Conservation (phyloP, 768 basidiomycete species). For the Mycena epipterygia region DNA sequence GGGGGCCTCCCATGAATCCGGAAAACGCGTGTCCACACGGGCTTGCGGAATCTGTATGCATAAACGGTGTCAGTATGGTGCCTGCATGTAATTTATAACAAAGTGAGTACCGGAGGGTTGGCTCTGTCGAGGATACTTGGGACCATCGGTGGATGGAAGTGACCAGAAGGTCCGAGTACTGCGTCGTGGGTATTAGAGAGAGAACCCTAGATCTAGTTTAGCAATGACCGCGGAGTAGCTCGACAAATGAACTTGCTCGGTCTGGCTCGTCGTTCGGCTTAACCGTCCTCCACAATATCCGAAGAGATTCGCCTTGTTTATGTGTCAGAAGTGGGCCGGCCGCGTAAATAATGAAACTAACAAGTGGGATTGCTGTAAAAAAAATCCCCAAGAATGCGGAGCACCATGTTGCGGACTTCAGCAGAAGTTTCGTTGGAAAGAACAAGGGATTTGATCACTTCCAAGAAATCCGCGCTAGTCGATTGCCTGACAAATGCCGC, state of each 20-base stretch:
- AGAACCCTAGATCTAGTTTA: not conserved
- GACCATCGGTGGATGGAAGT: not conserved
- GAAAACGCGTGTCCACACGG: constrained; percentile 18
- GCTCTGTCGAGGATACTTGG: constrained; percentile 27
- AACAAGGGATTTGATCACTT: constrained; percentile 14
- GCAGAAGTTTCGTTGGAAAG: constrained; percentile 10
- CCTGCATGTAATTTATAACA: too few species aligned
- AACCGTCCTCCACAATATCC: constrained; percentile 20
- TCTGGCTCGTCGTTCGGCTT: constrained; percentile 22
- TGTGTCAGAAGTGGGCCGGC: too few species aligned
- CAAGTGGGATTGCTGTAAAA: constrained; percentile 24
- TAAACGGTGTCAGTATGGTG: too few species aligned
- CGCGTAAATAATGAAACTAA: not conserved
- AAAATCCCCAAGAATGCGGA: constrained; percentile 30
- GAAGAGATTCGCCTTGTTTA: constrained; percentile 23
- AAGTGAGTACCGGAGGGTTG: constrained; percentile 2
- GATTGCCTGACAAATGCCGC: constrained; percentile 33
- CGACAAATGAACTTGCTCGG: not conserved
- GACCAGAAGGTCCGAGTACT: not conserved
- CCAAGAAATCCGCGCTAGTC: constrained; percentile 29
- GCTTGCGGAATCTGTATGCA: not conserved
- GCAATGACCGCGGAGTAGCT: not conserved
- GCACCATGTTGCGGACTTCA: constrained; percentile 28
- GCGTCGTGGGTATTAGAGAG: constrained; percentile 32
- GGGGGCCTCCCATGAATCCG: constrained; percentile 26